Percentiles rank a stretch among this genome's conserved stretches.
Conservation (phyloP, 441 rosid species). For the Adansonia madagascariensis region DNA sequence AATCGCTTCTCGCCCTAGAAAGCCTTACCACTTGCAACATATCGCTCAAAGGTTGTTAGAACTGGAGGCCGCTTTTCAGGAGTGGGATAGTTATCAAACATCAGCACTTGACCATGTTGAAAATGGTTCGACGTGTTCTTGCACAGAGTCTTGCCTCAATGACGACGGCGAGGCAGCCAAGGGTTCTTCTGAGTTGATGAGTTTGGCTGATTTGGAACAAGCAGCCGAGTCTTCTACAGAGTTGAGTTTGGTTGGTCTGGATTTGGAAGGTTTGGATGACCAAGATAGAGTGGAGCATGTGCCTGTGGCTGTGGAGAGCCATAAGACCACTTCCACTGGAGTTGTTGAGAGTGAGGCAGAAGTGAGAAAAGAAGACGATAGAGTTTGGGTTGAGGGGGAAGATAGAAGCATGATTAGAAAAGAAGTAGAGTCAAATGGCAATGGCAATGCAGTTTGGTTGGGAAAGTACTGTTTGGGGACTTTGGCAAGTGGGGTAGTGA, state of each 20-base stretch:
- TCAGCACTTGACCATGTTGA: constrained; percentile 17
- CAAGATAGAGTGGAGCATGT: background rate
- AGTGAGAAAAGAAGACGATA: constrained; percentile 23
- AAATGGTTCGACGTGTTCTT: constrained; percentile 41
- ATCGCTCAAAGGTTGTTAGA: constrained; percentile 34
- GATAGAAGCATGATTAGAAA: constrained; percentile 11
- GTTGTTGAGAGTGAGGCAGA: constrained; percentile 6
- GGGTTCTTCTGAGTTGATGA: constrained; percentile 6
- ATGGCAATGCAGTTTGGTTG: background rate
- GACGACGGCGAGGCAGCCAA: constrained; percentile 29
- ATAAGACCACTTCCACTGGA: background rate
- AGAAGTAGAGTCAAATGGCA: constrained; percentile 6
- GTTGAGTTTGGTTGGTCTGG: constrained; percentile 14
- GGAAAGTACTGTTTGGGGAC: constrained; percentile 16
- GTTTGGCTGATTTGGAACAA: constrained; percentile 10
- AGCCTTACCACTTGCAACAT: constrained; percentile 39
- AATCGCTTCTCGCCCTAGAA: constrained; percentile 40
- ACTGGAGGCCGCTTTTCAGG: constrained; percentile 35
- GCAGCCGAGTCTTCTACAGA: constrained; percentile 17
- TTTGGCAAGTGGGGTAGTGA: constrained; percentile 39
- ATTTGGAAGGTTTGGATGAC: constrained; percentile 9
- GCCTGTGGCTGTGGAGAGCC: background rate
- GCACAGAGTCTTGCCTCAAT: constrained; percentile 43
- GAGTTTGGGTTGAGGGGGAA: constrained; percentile 7
- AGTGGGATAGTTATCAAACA: constrained; percentile 33